Evolutionary conservation across 192 early-diverging fungal genomes (phyloP), one percentile per base, ranked within the genome.

Genomic region (Coemansia sp.): DNA sequence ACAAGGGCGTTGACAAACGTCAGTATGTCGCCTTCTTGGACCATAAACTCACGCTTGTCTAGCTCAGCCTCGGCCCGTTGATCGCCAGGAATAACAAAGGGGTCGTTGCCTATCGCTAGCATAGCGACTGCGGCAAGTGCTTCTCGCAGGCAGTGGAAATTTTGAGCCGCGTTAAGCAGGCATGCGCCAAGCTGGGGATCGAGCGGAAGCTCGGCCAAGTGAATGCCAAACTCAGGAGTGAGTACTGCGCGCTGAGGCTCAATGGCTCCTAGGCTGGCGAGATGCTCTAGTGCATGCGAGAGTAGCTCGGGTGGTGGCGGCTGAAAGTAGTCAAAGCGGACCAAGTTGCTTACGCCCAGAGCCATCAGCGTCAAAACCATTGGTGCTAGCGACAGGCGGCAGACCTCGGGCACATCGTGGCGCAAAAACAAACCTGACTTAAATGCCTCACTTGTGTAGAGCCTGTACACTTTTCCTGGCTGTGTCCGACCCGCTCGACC

Each of bases 281-380:
- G 71, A 33, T 90, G 81, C 70, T 93, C 93, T 59, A 98, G 79
- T 3, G 97, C 94, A 0, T 89, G 86, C 43, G 95, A 89, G 53
- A 99, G 66, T 3, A 92, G 92, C 58, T 95, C 91, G 0, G 95
- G 90, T 18, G 97, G 97, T 60, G 97, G 94, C 26, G 94, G 89
- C 79, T 98, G 94, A 84, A 99, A 88, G 74, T 95, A 99, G 58
- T 94, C 95, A 82, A 99, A 99, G 28, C 91, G 89, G n/a, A 96
- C 83, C 45, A 99, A 79, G 65, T 99, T 92, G 57, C 90, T 91
- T 69, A 99, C 94, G 21, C 95, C 95, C 72, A 99, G 87, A 14
- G 90, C 90, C 78, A 93, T 94, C 33, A 98, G 85, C 31, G 84
- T 84, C 57, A 99, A 69, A n/a, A 94, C 93, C 16, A 92, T 91